Evolutionary conservation across 2,329 filamentous ascomycete genomes (phyloP), one percentile per base, ranked within the genome.

Genomic region (Colletotrichum coccodes): DNA sequence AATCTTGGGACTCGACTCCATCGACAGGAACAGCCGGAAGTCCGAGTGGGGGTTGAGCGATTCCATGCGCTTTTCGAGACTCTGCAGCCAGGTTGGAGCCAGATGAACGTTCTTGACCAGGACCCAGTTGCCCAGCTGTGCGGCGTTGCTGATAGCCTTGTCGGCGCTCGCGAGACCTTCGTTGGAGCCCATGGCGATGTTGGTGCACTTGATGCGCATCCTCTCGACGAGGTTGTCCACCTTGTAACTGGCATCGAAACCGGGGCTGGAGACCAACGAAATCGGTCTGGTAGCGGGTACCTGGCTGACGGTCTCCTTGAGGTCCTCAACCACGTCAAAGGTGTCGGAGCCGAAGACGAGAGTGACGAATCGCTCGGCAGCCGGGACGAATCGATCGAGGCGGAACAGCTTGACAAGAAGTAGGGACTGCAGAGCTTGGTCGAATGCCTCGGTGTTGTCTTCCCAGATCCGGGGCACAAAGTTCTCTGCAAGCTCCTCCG

Each of bases 161-260:
- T 99, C 96, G 21, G 96, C 96, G 71, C 91, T 96, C 66, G 95
- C 91, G 21, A 97, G 86, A 78, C 94, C 94, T 85, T 99, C 96
- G 76, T 97, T 97, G 52, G 96, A 98, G 76, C 96, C 96, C 96
- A 99, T 99, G 75, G 97, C 97, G 77, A 99, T 98, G 80, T 98
- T 98, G 68, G 94, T 95, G 83, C 96, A 99, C 62, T 89, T 91
- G 59, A 94, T 91, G 68, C 90, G 89, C 79, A 90, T 91, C 73
- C 94, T 89, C 80, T 97, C 94, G 34, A 98, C 97, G 61, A 99
- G 86, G 70, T 91, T 94, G 79, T 99, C 96, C 69, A 99, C 96
- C 85, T 99, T 99, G 90, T 98, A 99, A 78, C 94, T 97, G 61
- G 97, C 97, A 80, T 99, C 96, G 79, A 99, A 99, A 42, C 96